These are phyloP conservation scores for Solanum chiquidenum DNA, from an alignment of 257 asterid genomes.

Conservation along the genomic window DNA sequence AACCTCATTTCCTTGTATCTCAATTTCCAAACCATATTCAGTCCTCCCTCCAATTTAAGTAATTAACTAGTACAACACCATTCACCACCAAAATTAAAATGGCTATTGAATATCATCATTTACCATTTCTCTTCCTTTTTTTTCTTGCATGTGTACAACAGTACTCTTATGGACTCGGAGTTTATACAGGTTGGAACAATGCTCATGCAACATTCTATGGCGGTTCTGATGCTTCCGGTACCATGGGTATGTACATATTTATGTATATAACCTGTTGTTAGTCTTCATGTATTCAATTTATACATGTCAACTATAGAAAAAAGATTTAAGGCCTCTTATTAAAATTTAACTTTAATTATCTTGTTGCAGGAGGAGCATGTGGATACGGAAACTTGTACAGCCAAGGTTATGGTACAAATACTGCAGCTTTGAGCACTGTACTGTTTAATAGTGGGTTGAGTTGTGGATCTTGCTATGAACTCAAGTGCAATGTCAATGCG, in stretches of 20 bases:
- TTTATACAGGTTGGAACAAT: slow-evolving; percentile 24
- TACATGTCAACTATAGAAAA: too few species aligned
- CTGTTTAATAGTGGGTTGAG: slow-evolving; percentile 42
- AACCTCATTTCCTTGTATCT: neutral
- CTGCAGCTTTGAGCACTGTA: slow-evolving; percentile 38
- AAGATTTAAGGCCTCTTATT: neutral
- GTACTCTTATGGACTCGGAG: neutral
- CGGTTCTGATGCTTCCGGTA: slow-evolving; percentile 54
- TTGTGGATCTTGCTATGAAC: slow-evolving; percentile 44
- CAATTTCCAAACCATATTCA: neutral
- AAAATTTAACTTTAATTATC: too few species aligned
- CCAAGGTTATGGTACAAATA: slow-evolving; percentile 50
- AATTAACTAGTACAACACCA: neutral
- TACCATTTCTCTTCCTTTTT: neutral
- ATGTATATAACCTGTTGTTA: neutral
- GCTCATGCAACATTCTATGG: slow-evolving; percentile 69
- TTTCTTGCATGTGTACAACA: neutral
- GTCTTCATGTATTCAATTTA: neutral
- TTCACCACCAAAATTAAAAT: neutral
- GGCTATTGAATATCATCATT: neutral
- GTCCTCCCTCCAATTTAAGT: neutral
- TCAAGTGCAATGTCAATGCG: slow-evolving; percentile 25
- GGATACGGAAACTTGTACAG: slow-evolving; percentile 51
- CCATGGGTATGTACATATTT: slow-evolving; percentile 33
- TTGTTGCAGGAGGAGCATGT: slow-evolving; percentile 40